Base-by-base conservation (phyloP, 177 flowering plant genomes). In the Vitis hybrid region DNA sequence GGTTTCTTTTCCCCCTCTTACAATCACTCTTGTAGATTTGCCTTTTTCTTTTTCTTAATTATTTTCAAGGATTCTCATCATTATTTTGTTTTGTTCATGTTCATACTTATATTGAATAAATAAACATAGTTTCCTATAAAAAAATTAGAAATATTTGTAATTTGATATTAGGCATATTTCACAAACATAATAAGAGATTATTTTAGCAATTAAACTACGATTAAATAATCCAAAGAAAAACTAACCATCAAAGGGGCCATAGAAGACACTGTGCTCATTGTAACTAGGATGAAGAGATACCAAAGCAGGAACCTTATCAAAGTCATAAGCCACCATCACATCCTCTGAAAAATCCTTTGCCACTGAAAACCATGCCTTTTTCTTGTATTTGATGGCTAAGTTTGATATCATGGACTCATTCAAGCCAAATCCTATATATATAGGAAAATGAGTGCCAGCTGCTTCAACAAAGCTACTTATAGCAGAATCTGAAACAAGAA, bases 191-290 rank as follows among this genome's bases (percentile, higher is more conserved):
- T 39, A 39, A 39, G 45, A 39, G 45, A 39, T 39, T 39, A 39
- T 39, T 39, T 39, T 1, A 39, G 45, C 8, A 39, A 39, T 39
- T 39, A 39, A 39, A 39, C 8, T 39, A 39, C 6, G 45, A 39
- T 39, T 5, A 39, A 39, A 12, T 51, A 16, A 65, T 56, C 15
- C 1, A 45, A 62, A 66, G 7, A 57, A 6, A 66, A 64, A 75
- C 89, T 73, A 70, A 93, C 99, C 99, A 82, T 96, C 99, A 86
- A 89, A 94, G 57, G 98, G 98, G 8, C 99, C 99, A 82, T 96
- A 93, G 74, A 93, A 96, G 49, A 87, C 77, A 74, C 76, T 86
- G 65, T 62, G 82, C 75, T 94, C 97, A 67, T 88, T 77, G 76
- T 86, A 87, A 51, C n/a, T 77, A 51, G 94, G 98, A 79, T 86